Evolutionary conservation across 2,329 filamentous ascomycete genomes (phyloP), one percentile per base, ranked within the genome.

Genomic region (Magnaporthiopsis rhizophila): DNA sequence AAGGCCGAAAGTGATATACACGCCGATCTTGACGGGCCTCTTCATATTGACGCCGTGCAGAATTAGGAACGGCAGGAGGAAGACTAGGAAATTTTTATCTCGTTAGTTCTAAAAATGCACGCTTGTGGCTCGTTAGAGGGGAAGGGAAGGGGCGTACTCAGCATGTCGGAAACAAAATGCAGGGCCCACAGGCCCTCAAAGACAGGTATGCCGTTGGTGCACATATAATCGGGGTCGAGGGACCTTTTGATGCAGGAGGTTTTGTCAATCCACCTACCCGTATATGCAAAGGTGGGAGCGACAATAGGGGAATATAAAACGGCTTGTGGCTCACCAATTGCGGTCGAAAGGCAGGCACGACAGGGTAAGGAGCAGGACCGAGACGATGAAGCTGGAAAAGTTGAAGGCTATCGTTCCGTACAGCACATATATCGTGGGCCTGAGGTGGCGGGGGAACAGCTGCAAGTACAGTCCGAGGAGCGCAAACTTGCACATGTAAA

Each of bases 391-490:
- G 18, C 30, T 15, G n/a, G 13, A 32, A 8, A 60, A 32, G 18
- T 15, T 60, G 24, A 18, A 60, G 36, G 30, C 58, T 38, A 60
- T 60, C 8, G 58, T 60, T 38, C 9, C 58, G 32, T 60, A 60
- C 13, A 60, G 58, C 21, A 36, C 9, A 15, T 60, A 24, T 60
- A 18, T 12, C 36, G 18, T 36, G 6, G 30, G 6, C 24, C 24
- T 60, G 21, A 60, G 32, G 15, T 60, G 58, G 3, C 58, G 58
- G 36, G 58, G 58, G 32, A 60, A 60, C 12, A 60, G 30, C 36
- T 38, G 32, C 18, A 60, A 32, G 58, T 60, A 60, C 9, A 60
- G 30, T 15, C 13, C 7, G 21, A 60, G 58, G 32, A 60, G 36
- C 30, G 58, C 30, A 21, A 60, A 60, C 26, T 60, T 60, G 21